Evolutionary conservation across 2,329 filamentous ascomycete genomes (phyloP).

Genomic region (Hirsutella thompsonii): DNA sequence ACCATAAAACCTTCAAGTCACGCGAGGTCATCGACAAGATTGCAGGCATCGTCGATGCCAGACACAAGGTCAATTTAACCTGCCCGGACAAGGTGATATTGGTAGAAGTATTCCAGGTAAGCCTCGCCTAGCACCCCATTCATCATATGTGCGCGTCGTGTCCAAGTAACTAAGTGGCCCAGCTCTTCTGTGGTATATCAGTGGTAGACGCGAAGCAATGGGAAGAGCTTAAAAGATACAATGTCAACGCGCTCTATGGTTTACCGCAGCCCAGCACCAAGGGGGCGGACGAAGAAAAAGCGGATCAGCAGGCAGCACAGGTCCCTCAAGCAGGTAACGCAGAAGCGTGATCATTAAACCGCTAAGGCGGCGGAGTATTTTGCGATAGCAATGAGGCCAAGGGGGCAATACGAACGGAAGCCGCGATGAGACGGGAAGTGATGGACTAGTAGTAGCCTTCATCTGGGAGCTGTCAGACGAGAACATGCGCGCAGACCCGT

Average conservation of each 20-base stretch:
- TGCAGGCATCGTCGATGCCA: conserved; percentile 49
- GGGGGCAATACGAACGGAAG: no score
- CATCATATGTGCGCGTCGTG: neutral
- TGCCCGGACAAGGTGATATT: conserved; percentile 68
- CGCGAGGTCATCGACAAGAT: conserved; percentile 59
- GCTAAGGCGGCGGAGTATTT: no score
- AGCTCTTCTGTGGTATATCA: conserved; percentile 68
- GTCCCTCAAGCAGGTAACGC: no score
- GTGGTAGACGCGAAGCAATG: conserved; percentile 60
- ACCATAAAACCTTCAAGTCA: conserved; percentile 56
- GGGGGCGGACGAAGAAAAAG: neutral
- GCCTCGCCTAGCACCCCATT: conserved; percentile 2
- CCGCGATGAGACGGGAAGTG: no score
- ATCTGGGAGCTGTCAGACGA: no score
- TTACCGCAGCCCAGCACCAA: conserved; percentile 2
- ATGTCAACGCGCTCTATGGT: conserved; percentile 61
- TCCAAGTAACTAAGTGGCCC: neutral
- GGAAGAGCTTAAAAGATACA: conserved; percentile 63
- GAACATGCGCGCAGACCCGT: neutral
- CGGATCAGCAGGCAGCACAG: no score
- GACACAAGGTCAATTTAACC: conserved; percentile 66
- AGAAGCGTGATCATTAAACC: no score
- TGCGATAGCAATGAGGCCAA: no score
- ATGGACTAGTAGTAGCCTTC: no score
- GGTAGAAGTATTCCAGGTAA: conserved; percentile 69